These are phyloP conservation scores for Claviceps africana DNA, from an alignment of 2,329 filamentous ascomycete genomes.

Conservation along the genomic window DNA sequence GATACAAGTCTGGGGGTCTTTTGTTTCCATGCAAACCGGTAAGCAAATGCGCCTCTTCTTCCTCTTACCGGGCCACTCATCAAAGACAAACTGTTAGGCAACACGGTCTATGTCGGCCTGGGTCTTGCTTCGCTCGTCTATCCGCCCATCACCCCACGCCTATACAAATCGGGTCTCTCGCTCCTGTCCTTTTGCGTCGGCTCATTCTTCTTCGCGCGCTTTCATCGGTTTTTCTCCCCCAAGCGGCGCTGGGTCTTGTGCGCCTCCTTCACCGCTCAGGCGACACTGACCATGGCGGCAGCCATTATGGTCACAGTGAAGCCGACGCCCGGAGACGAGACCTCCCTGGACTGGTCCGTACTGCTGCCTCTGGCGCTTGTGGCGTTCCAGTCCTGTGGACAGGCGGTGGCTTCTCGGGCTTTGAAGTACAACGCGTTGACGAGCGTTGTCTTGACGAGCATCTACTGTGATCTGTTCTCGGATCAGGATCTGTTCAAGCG, in stretches of 20 bases:
- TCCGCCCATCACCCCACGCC: slow-evolving; percentile 14
- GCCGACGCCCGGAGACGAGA: slow-evolving; percentile 20
- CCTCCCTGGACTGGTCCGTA: slow-evolving; percentile 42
- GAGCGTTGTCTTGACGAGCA: slow-evolving; percentile 66
- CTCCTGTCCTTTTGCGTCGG: slow-evolving; percentile 59
- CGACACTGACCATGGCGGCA: slow-evolving; percentile 33
- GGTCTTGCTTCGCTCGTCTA: slow-evolving; percentile 45
- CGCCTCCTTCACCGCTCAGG: slow-evolving; percentile 41
- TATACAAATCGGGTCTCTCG: slow-evolving; percentile 51
- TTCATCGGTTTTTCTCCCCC: slow-evolving; percentile 49
- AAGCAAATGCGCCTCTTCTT: slow-evolving; percentile 9
- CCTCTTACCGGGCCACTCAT: not conserved
- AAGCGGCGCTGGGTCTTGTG: slow-evolving; percentile 52
- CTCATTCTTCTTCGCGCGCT: slow-evolving; percentile 54
- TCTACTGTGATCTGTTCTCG: slow-evolving; percentile 69
- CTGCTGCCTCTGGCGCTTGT: slow-evolving; percentile 54
- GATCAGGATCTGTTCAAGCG: slow-evolving; percentile 37
- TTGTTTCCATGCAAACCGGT: slow-evolving; percentile 77
- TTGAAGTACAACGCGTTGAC: slow-evolving; percentile 58
- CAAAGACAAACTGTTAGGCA: slow-evolving; percentile 32
- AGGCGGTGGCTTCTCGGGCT: slow-evolving; percentile 60
- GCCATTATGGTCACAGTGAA: slow-evolving; percentile 39
- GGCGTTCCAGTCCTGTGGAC: slow-evolving; percentile 65
- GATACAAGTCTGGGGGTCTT: slow-evolving; percentile 64
- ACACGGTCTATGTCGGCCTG: slow-evolving; percentile 67